Evolutionary conservation across 2,329 filamentous ascomycete genomes (phyloP), one percentile per base, ranked within the genome.

Genomic region (Paradendryphiella salina): DNA sequence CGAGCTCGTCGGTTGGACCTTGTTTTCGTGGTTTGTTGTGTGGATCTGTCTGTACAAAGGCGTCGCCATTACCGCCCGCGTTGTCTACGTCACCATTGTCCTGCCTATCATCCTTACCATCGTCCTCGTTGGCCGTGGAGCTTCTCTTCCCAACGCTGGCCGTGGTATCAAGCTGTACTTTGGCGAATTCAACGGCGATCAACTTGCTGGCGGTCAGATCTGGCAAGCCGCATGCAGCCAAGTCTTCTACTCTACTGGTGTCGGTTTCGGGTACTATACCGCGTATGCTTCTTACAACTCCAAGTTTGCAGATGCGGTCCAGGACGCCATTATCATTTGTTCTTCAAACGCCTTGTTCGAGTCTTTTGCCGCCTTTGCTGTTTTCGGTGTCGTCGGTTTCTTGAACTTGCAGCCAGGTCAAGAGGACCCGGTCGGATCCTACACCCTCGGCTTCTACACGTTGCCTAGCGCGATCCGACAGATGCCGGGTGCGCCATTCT

Each of bases 221-320:
- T 83, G 80, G 80, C 80, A 82, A 63, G 80, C 78, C 13, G 80
- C 80, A 9, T 28, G 28, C 15, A 33, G 5, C 1, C 80, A 82
- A 50, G 79, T 82, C 44, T 82, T 82, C 63, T 82, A 81, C 66
- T 80, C 77, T 0, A 82, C 77, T 0, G 80, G 80, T 5, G 77
- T 57, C 14, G 51, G 47, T 14, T 51, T 55, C 14, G 79, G 80
- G 3, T 82, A 82, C 57, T 82, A 81, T 52, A 82, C 79, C 0
- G 78, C 77, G 0, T 83, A 82, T 54, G 80, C 80, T 0, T 82
- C 79, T 0, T 82, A 82, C 62, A 82, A 82, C 43, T 57, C 65
- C 57, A 77, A 72, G 50, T 75, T 80, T 61, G 79, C 79, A 4
- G 82, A 82, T 41, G 79, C 80, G 2, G 80, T 82, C 1, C 77